phyloP scores from a whole-genome alignment of 1,284 basidiomycete genomes.

The Quambalaria eucalypti region DNA sequence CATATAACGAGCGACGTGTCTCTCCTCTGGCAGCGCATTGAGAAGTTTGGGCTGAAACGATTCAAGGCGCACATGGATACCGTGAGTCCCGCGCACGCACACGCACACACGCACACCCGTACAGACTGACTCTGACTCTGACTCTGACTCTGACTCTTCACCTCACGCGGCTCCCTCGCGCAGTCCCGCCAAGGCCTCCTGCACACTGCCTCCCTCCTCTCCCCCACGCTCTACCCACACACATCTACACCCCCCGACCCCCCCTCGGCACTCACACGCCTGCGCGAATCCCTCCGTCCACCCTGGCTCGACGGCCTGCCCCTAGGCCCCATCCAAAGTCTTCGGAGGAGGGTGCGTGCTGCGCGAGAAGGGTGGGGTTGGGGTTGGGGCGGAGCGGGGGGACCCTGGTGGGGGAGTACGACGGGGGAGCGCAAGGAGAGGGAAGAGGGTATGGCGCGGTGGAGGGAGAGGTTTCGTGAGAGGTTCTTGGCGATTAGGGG shows the following conservation, averaged over 20 bases:
- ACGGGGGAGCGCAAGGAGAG: background rate
- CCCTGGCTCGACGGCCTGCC: background rate
- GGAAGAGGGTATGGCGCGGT: background rate
- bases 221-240: background rate
- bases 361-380: background rate
- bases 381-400: background rate
- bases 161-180: background rate
- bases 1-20: conserved; percentile 36
- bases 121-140: background rate
- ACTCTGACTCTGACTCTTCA: background rate
- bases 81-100: conserved; percentile 5
- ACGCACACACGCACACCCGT: background rate
- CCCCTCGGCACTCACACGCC: background rate
- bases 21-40: conserved; percentile 37
- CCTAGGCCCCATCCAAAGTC: background rate
- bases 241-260: background rate
- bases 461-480: background rate
- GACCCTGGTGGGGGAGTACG: background rate
- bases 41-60: conserved; percentile 44
- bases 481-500: too few relatives aligned
- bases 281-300: background rate
- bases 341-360: background rate
- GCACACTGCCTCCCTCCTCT: background rate
- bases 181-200: conserved; percentile 1
- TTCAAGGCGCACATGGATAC: conserved; percentile 42